Evolutionary conservation across 345 rosid genomes (phyloP).

Genomic region (Microcos paniculata): DNA sequence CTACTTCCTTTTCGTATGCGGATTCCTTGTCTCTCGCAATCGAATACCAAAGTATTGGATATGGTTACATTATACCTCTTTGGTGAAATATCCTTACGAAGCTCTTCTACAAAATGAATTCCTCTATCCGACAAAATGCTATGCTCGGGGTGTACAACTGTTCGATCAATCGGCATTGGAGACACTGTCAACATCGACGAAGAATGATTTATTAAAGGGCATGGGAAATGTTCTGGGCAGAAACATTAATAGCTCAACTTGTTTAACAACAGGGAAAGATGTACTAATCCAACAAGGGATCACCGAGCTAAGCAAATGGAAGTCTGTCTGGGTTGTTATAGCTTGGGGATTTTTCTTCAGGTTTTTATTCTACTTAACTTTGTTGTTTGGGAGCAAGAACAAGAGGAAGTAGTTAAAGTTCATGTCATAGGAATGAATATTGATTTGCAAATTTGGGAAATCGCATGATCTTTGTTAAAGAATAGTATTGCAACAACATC

Average conservation of each 20-base stretch:
- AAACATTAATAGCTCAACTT: constrained; percentile 57
- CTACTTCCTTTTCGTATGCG: constrained; percentile 80
- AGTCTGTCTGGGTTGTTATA: constrained; percentile 74
- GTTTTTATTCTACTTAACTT: constrained; percentile 66
- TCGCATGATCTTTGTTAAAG: no score
- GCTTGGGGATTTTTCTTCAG: constrained; percentile 97
- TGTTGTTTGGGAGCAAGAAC: constrained; percentile 84
- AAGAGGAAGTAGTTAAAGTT: constrained; percentile 55
- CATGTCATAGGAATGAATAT: constrained; percentile 35
- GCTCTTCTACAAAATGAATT: constrained; percentile 65
- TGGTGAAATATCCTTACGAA: constrained; percentile 28
- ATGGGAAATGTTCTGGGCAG: constrained; percentile 59
- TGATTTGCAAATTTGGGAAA: constrained; percentile 29
- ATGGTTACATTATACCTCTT: constrained; percentile 3
- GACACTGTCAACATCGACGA: constrained; percentile 34
- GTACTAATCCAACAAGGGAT: constrained; percentile 35
- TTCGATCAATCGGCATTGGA: constrained; percentile 75
- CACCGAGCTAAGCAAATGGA: constrained; percentile 71
- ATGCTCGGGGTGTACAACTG: constrained; percentile 65
- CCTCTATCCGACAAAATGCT: constrained; percentile 56
- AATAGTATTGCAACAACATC: no score
- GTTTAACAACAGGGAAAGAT: constrained; percentile 71
- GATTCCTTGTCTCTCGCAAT: constrained; percentile 78
- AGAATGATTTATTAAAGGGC: constrained; percentile 46
- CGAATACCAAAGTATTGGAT: constrained; percentile 48